Percentiles rank a stretch among this genome's conserved stretches.
phyloP scores from a whole-genome alignment of 2,329 filamentous ascomycete species.

The Paecilomyces variotii region DNA sequence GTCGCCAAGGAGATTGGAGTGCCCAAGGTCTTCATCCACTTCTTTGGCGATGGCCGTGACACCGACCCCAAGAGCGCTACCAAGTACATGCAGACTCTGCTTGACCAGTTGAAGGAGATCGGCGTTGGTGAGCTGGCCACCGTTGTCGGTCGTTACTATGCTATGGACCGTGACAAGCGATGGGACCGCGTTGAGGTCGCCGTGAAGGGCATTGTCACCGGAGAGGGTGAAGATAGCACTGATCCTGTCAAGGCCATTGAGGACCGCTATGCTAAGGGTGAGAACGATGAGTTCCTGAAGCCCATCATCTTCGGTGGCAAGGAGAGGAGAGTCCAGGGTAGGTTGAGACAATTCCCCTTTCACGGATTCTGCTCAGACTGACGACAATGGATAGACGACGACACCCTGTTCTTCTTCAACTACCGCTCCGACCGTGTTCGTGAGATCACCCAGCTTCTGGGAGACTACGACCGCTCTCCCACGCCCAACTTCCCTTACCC shows the following conservation, averaged over 20 bases:
- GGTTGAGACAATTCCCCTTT: conserved; percentile 12
- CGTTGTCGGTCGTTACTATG: conserved; percentile 91
- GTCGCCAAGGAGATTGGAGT: conserved; percentile 83
- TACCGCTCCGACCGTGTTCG: conserved; percentile 97
- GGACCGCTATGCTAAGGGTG: conserved; percentile 75
- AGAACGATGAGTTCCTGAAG: conserved; percentile 97
- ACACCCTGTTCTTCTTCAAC: conserved; percentile 99
- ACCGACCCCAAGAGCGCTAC: conserved; percentile 93
- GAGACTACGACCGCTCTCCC: conserved; percentile 84
- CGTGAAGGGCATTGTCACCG: conserved; percentile 74
- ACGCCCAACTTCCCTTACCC: conserved; percentile 88
- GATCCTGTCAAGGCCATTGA: conserved; percentile 83
- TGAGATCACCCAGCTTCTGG: conserved; percentile 90
- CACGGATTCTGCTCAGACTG: conserved; percentile 5
- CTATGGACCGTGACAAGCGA: conserved; percentile 99
- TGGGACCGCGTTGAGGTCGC: conserved; percentile 93
- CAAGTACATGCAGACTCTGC: conserved; percentile 77
- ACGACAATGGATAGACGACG: conserved; percentile 55
- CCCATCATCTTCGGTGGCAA: conserved; percentile 90
- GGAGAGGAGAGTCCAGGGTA: conserved; percentile 76
- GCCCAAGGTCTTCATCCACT: conserved; percentile 94
- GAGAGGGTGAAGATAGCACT: conserved; percentile 76
- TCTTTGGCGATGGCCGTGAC: conserved; percentile 96
- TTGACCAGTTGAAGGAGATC: conserved; percentile 74
- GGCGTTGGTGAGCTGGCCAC: conserved; percentile 83